Conservation (phyloP, 2,329 filamentous ascomycete species). For the Trichoderma sp. region DNA sequence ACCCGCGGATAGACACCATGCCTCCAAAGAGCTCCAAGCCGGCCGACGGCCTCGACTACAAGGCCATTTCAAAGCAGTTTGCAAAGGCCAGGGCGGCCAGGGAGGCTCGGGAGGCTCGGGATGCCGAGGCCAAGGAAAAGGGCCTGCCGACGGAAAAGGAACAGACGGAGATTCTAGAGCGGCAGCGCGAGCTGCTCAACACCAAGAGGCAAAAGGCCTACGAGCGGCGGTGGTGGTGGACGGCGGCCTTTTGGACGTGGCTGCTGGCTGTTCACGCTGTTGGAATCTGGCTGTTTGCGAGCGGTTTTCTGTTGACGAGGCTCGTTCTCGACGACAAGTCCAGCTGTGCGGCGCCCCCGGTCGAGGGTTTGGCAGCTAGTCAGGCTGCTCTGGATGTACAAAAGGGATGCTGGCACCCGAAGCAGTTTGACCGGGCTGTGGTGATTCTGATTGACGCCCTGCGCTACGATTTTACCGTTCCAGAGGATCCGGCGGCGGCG, state of each 20-base stretch:
- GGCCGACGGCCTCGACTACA: conserved; percentile 44
- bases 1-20: conserved; percentile 28
- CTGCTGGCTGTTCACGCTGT: conserved; percentile 71
- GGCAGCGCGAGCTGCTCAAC: conserved; percentile 48
- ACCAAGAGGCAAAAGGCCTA: conserved; percentile 47
- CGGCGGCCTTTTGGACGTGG: conserved; percentile 66
- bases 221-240: conserved; percentile 56
- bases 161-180: conserved; percentile 41
- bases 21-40: conserved; percentile 27
- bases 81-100: conserved; percentile 52
- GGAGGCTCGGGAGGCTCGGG: conserved; percentile 36
- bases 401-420: conserved; percentile 92
- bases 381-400: conserved; percentile 44
- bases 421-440: conserved; percentile 87
- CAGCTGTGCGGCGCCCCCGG: conserved; percentile 66
- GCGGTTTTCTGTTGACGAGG: conserved; percentile 88
- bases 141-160: conserved; percentile 35
- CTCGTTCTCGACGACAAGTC: conserved; percentile 76
- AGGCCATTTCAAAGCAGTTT: conserved; percentile 53
- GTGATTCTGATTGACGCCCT: conserved; percentile 90
- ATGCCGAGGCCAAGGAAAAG: conserved; percentile 34
- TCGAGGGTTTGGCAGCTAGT: conserved; percentile 52
- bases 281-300: conserved; percentile 89
- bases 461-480: conserved; percentile 94
- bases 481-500: conserved; percentile 47